Evolutionary conservation across 305 asterid species (phyloP), one percentile per base, ranked within the genome.

Genomic region (Fraxinus greggii): DNA sequence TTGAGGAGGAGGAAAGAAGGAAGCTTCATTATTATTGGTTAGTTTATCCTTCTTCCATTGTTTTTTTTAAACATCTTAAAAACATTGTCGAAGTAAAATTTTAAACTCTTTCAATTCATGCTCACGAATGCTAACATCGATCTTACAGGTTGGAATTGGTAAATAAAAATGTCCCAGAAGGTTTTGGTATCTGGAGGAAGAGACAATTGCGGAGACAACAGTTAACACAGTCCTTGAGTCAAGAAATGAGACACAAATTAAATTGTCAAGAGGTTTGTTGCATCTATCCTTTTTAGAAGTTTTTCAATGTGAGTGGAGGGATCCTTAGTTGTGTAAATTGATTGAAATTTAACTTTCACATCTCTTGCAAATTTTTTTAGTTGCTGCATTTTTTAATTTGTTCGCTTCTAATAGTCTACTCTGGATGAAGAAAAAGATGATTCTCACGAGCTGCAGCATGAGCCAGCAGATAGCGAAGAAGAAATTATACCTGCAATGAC

Each of bases 1-100:
- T 90, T 78, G 99, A 93, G 89, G 97, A 96, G 87, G 99, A 96
- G 88, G 98, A 93, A 89, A 83, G 84, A 88, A 93, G 86, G 88
- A 96, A 90, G 91, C 89, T 96, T 90, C 94, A 90, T 82, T 89
- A 85, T 17, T 86, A 92, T 89, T 96, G 98, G 99, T 96, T 85
- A 83, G 96, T 87, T 73, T 56, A 61, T 85, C 76, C 65, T 80
- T 78, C 65, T 65, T 78, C 59, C 19, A n/a, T 17, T 10, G 70
- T 48, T 80, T 26, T 54, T 72, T 23, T 84, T 31, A 0, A 0
- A 5, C 2, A 9, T 31, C 75, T 31, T 31, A 13, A 29, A 70
- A 29, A n/a, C 19, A 19, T 70, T 7, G 21, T 77, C 59, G 63
- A 76, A 82, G 77, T 76, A 80, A 33, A 86, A 86, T 54, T 61